These are phyloP conservation scores for Candida peoriensis DNA, from an alignment of 805 yeast species.

Conservation along the genomic window DNA sequence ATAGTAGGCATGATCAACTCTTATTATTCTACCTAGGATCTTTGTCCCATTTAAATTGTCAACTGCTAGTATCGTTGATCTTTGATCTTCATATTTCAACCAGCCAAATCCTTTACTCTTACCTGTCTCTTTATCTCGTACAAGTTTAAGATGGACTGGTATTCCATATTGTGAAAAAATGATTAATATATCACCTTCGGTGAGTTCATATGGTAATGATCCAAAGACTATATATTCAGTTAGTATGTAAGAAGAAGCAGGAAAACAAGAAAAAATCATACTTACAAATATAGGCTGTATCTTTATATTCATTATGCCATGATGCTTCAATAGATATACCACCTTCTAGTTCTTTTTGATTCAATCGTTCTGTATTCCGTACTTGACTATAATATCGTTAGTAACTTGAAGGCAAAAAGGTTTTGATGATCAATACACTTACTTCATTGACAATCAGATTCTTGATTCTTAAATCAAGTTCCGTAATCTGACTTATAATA, in stretches of 20 bases:
- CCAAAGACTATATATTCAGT: constrained; percentile 46
- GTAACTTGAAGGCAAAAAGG: too few species aligned
- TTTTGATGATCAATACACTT: too few species aligned
- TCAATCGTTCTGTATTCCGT: constrained; percentile 30
- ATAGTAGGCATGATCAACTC: constrained; percentile 71
- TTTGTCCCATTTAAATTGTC: constrained; percentile 78
- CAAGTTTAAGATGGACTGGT: constrained; percentile 69
- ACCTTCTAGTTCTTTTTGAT: constrained; percentile 59
- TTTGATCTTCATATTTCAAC: constrained; percentile 75
- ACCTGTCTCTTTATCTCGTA: constrained; percentile 61
- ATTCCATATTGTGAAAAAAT: constrained; percentile 88
- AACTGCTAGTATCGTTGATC: constrained; percentile 77
- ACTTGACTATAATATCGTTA: background rate
- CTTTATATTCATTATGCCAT: constrained; percentile 84
- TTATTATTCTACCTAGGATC: constrained; percentile 43
- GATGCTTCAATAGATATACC: constrained; percentile 61
- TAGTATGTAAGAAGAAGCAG: too few species aligned
- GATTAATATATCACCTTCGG: constrained; percentile 70
- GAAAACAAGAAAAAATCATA: too few species aligned
- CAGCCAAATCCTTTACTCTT: constrained; percentile 73
- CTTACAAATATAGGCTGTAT: constrained; percentile 64
- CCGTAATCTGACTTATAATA: too few species aligned
- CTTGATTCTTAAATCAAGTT: too few species aligned
- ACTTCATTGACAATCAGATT: too few species aligned
- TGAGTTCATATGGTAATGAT: constrained; percentile 54